Conservation (phyloP, 352 stramenopile species). For the Globisporangium perplexum region DNA sequence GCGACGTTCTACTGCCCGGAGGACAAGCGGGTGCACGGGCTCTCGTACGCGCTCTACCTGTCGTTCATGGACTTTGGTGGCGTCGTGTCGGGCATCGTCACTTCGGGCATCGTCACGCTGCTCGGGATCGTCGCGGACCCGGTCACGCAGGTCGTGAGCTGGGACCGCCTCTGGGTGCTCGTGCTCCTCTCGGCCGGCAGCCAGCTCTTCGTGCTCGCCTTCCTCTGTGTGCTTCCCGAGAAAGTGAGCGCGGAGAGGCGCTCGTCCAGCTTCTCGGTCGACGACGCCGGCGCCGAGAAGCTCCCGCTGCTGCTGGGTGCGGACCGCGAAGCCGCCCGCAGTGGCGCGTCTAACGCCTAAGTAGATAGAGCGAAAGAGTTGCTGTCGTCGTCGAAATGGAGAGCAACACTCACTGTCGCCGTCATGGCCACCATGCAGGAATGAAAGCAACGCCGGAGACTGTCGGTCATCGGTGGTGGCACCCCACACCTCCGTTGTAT, state of each 20-base stretch:
- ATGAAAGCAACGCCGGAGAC: not conserved
- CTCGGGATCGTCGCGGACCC: conserved; percentile 60
- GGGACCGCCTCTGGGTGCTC: conserved; percentile 51
- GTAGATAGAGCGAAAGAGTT: too few species aligned
- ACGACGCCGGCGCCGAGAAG: conserved; percentile 26
- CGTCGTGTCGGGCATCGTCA: conserved; percentile 60
- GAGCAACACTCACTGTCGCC: too few species aligned
- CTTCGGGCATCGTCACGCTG: conserved; percentile 40
- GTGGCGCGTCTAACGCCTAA: not conserved
- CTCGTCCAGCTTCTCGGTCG: not conserved
- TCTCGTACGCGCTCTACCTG: conserved; percentile 78
- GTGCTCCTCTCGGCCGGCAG: conserved; percentile 48
- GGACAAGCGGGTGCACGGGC: conserved; percentile 44
- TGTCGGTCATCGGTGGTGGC: conserved; percentile 13
- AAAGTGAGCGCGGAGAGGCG: conserved; percentile 35
- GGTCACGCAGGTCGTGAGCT: conserved; percentile 48
- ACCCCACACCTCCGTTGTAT: conserved; percentile 33
- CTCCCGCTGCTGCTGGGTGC: conserved; percentile 36
- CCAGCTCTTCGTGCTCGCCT: conserved; percentile 64
- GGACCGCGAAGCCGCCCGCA: conserved; percentile 5
- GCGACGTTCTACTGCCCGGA: conserved; percentile 77
- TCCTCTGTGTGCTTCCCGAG: conserved; percentile 62
- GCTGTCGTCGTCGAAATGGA: too few species aligned
- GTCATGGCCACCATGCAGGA: not conserved
- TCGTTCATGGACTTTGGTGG: conserved; percentile 86